These are phyloP conservation scores for Cutaneotrichosporon dermatis DNA, from an alignment of 1,284 basidiomycete species.

Conservation along the genomic window DNA sequence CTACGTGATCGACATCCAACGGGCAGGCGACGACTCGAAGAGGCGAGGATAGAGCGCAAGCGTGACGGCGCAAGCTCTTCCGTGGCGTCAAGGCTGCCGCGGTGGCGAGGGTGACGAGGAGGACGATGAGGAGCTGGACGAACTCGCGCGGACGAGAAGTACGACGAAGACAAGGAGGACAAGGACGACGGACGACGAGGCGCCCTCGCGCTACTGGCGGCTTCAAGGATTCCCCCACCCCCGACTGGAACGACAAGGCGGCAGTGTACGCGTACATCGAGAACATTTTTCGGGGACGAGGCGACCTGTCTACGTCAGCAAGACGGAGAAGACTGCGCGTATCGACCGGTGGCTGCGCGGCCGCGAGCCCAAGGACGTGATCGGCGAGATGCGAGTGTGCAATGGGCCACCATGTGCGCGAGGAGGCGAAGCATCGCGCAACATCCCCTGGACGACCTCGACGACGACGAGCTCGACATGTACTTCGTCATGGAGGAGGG, in stretches of 20 bases:
- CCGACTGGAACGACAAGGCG: slow-evolving; percentile 34
- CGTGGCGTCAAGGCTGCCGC: slow-evolving; percentile 9
- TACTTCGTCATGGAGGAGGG: slow-evolving; percentile 73
- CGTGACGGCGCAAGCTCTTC: slow-evolving; percentile 13
- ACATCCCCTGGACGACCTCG: slow-evolving; percentile 71
- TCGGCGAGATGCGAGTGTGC: slow-evolving; percentile 56
- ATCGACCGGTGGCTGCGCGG: slow-evolving; percentile 34
- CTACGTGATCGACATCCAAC: slow-evolving; percentile 18
- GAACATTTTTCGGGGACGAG: slow-evolving; percentile 31
- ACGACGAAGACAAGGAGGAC: slow-evolving; percentile 19
- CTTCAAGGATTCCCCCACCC: slow-evolving; percentile 11
- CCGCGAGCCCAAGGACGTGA: slow-evolving; percentile 33
- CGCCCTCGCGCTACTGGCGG: slow-evolving; percentile 1
- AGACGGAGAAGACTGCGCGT: slow-evolving; percentile 9
- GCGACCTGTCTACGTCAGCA: slow-evolving; percentile 26
- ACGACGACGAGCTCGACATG: slow-evolving; percentile 87
- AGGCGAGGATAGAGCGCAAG: slow-evolving; percentile 7
- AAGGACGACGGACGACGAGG: slow-evolving; percentile 21
- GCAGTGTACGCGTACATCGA: slow-evolving; percentile 31
- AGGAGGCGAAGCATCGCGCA: too few species aligned
- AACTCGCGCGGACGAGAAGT: slow-evolving; percentile 18
- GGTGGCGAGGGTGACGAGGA: too few species aligned
- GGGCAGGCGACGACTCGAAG: slow-evolving; percentile 15
- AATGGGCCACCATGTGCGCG: slow-evolving; percentile 35
- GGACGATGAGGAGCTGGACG: slow-evolving; percentile 22